phyloP scores from a whole-genome alignment of 2,329 filamentous ascomycete species.

The Diaporthe nobilis region DNA sequence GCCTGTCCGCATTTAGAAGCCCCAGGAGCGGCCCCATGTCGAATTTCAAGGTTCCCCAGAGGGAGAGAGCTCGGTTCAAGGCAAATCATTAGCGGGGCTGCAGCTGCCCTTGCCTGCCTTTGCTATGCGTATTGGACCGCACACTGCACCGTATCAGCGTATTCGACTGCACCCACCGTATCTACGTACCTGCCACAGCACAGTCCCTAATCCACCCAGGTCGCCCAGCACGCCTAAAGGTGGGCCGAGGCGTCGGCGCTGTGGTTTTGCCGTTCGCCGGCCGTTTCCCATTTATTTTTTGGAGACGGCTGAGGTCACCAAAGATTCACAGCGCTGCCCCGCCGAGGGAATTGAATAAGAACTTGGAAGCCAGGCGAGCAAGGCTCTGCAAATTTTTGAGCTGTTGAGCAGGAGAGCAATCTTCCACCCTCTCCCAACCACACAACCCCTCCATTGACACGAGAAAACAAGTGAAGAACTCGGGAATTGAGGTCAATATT shows the following conservation, averaged over 20 bases:
- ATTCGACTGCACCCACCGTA: neutral
- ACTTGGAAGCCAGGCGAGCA: slow-evolving; percentile 34
- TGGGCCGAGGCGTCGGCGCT: slow-evolving; percentile 15
- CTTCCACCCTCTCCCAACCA: slow-evolving; percentile 19
- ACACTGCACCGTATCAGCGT: neutral
- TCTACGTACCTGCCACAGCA: neutral
- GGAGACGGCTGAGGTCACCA: slow-evolving; percentile 21
- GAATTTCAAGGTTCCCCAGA: slow-evolving; percentile 34
- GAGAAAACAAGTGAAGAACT: slow-evolving; percentile 11
- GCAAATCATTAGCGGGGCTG: slow-evolving; percentile 34
- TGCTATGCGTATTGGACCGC: slow-evolving; percentile 6
- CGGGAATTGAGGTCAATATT: slow-evolving; percentile 21
- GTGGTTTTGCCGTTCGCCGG: slow-evolving; percentile 20
- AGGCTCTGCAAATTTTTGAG: slow-evolving; percentile 40
- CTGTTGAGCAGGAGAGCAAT: slow-evolving; percentile 25
- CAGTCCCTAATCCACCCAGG: neutral
- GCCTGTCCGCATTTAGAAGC: slow-evolving; percentile 31
- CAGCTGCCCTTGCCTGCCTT: neutral
- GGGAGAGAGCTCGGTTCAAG: slow-evolving; percentile 22
- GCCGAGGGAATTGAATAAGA: slow-evolving; percentile 1
- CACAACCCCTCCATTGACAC: slow-evolving; percentile 25
- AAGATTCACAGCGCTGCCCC: neutral
- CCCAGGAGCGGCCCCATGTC: slow-evolving; percentile 27
- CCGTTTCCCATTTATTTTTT: neutral
- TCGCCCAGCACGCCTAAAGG: neutral